Base-by-base conservation (phyloP, 1,139 yeast genomes). In the Yamadazyma membranifaciens region DNA sequence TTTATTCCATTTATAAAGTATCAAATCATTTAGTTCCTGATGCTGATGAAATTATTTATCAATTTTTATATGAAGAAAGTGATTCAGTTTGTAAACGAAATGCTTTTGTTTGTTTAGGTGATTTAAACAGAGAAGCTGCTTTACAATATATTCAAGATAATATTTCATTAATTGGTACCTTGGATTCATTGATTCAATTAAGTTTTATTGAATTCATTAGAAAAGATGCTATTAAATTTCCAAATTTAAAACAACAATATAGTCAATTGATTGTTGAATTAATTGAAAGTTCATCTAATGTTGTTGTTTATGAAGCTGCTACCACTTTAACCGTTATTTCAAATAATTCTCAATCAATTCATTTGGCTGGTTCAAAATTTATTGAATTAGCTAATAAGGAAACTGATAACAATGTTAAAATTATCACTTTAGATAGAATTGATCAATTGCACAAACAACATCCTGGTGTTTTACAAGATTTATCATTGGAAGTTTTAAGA, bases 1-100 rank as follows among this genome's bases (percentile, higher is more conserved):
- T 92, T 46, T 80, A 78, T 56, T 82, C 95, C 24, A 87, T 94
- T 54, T 85, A 78, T 62, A 77, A 81, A 56, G 94, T 88, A 32
- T 82, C 94, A 34, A 87, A 83, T 34, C 94, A 87, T 62, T 78
- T 94, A 60, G 79, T 89, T 39, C 98, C 98, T 6, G 98, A 94
- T 67, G 96, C 98, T 14, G 85, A 91, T 42, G 96, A 87, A 51
- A 75, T 91, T 50, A 75, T 92, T 51, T 73, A 76, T 52, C 78
- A 79, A 43, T 87, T 89, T 61, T 72, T 92, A 59, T 75, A 73
- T 43, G 84, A 81, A 31, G 99, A 94, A 65, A 80, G 85, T 43
- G 98, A 94, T 61, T 84, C 96, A 28, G 88, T 95, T 27, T 92
- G 98, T 69, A 87, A 87, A 63, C 81, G 98, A 62, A 94, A 94